Base-by-base conservation (phyloP, 345 rosid genomes). In the Rhizophora apiculata region DNA sequence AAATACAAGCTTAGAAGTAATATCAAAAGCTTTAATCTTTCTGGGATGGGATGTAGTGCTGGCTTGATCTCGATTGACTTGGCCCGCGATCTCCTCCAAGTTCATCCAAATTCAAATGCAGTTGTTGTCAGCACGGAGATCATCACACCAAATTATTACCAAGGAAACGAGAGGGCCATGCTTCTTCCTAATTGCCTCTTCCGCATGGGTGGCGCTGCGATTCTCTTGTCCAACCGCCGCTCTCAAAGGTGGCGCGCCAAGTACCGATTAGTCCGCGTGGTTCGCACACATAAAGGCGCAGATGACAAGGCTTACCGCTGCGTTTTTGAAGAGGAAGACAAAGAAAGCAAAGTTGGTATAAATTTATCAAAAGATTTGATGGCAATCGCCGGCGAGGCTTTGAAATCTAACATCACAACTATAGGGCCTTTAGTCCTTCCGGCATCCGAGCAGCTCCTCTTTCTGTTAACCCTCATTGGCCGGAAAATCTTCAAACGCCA, bases 11-110 rank as follows among this genome's bases (percentile, higher is more conserved):
- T 89, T 75, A 78, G 92, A 68, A 87, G 87, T 80, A 79, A 89
- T 57, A 73, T 85, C 60, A 82, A 67, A 76, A 87, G 89, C 76
- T 89, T 82, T 59, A 85, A 82, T 80, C 81, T 89, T 19, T 87
- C 96, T 0, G 90, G 95, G 3, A 85, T 87, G 92, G 92, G 89
- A 3, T 85, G 92, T 63, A 81, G 86, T 6, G 90, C 90, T 0
- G 90, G 90, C 39, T 52, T 87, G 31, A 69, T 85, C 36, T 82
- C 90, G 1, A 83, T 85, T 3, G 74, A 82, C 37, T 72, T 89
- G n/a, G 92, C 89, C n/a, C 76, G 72, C 13, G 85, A 86, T 78
- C 68, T 89, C 78, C 75, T 89, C 9, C 78, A 70, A 56, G 85
- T 80, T 46, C 88, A 77, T 57, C 72, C 75, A 22, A 80, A 80